These are phyloP conservation scores for Mycena rosella DNA, from an alignment of 768 basidiomycete species.

Conservation along the genomic window DNA sequence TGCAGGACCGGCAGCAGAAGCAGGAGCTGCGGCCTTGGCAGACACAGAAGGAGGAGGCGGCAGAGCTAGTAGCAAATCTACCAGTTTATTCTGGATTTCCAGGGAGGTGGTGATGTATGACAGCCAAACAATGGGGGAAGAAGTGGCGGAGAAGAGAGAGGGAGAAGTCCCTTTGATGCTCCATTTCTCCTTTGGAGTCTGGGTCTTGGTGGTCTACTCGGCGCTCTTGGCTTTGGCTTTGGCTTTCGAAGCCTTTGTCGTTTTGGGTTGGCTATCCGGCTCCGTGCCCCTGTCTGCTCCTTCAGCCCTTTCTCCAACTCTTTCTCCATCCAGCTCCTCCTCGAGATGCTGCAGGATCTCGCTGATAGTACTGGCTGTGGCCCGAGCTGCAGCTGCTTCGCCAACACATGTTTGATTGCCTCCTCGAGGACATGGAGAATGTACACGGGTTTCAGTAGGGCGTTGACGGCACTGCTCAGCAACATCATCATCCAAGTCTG, in stretches of 20 bases:
- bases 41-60: neutral
- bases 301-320: neutral
- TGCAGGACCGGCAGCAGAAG: too few relatives aligned
- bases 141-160: neutral
- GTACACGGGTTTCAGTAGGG: too few relatives aligned
- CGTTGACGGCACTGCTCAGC: neutral
- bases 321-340: neutral
- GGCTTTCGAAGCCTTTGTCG: too few relatives aligned
- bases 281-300: too few relatives aligned
- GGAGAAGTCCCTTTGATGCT: neutral
- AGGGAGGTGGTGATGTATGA: constrained; percentile 1
- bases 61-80: neutral
- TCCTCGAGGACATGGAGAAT: neutral
- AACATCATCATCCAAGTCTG: too few relatives aligned
- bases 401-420: neutral
- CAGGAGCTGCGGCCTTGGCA: too few relatives aligned
- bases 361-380: neutral
- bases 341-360: neutral
- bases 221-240: too few relatives aligned
- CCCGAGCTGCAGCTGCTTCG: neutral
- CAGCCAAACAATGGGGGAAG: neutral
- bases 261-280: too few relatives aligned
- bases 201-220: too few relatives aligned
- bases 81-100: neutral
- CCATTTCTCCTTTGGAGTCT: too few relatives aligned